Evolutionary conservation across 805 yeast species (phyloP), one percentile per base, ranked within the genome.

Genomic region (Candida glaebosa): DNA sequence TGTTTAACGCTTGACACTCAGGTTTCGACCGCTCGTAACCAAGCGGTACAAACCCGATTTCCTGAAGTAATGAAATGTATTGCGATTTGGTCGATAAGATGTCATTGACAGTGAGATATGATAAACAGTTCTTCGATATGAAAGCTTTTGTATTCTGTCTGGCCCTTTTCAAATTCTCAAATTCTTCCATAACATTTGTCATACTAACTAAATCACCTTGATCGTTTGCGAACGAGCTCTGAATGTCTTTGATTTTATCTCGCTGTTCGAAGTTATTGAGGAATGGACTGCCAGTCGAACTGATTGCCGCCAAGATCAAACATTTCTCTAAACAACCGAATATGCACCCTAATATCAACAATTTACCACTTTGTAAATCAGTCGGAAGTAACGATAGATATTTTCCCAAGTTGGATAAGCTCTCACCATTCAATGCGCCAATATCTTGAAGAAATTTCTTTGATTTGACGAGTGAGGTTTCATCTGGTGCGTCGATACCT

Each of bases 401-500:
- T 33, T 69, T 74, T 16, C 99, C 99, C 34, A 91, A 65, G 42
- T 87, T 79, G 0, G 98, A 84, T 30, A 90, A 67, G 3, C 42
- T 41, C 56, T 68, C 65, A 9, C 46, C 48, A 9, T 62, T 64
- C 36, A 93, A 56, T 3, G 95, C 88, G 0, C 97, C 97, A 35
- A 87, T 75, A 33, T 85, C 83, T 5, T 69, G 69, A 49, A 91
- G 68, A 38, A 71, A 64, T 20, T 67, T 57, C 37, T 65, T 64
- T 0, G 91, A 83, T 24, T 69, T 69, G 1, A 59, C 61, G n/a
- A 85, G 56, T 5, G 82, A 71, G 2, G 59, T 59, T 8, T 54
- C 58, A 18, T 75, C 72, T 0, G 98, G 98, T 0, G 95, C 83
- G 58, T 90, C 97, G 37, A 93, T 62, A 0, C 96, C 96, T 24